A percentile compares a stretch with the other conserved stretches of the same genome.
phyloP scores from a whole-genome alignment of 129 eudicot species.

The Gnaphalium uliginosum region DNA sequence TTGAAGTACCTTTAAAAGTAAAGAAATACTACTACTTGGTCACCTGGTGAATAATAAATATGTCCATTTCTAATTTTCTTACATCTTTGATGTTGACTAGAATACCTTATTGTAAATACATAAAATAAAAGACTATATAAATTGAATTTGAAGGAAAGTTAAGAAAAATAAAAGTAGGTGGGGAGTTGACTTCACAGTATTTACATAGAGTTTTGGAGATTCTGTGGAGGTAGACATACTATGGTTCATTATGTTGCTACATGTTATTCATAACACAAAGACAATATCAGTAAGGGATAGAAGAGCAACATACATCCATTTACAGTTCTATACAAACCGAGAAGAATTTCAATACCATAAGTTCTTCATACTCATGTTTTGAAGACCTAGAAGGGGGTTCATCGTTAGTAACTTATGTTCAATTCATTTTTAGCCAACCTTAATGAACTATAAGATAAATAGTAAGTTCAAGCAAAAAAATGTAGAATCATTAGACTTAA shows the following conservation, averaged over 20 bases:
- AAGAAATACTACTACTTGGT: background rate
- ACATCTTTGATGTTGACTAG: background rate
- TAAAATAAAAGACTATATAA: background rate
- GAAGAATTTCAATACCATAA: background rate
- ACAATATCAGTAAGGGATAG: background rate
- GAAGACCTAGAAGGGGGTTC: background rate
- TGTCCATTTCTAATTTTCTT: background rate
- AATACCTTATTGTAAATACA: background rate
- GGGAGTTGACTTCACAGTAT: background rate
- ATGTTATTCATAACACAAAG: background rate
- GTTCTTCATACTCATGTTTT: background rate
- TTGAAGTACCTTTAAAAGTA: background rate
- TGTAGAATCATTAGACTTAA: background rate
- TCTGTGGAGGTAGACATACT: background rate
- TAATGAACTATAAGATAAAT: background rate
- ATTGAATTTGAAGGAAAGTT: background rate
- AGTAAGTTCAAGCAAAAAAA: background rate
- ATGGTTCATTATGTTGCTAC: background rate
- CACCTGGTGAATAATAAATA: background rate
- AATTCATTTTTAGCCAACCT: background rate
- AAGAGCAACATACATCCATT: background rate
- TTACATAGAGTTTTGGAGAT: background rate
- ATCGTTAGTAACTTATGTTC: background rate
- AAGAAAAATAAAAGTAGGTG: background rate
- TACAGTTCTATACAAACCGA: background rate